These are phyloP conservation scores for Candida orba DNA, from an alignment of 805 yeast species.

Conservation along the genomic window DNA sequence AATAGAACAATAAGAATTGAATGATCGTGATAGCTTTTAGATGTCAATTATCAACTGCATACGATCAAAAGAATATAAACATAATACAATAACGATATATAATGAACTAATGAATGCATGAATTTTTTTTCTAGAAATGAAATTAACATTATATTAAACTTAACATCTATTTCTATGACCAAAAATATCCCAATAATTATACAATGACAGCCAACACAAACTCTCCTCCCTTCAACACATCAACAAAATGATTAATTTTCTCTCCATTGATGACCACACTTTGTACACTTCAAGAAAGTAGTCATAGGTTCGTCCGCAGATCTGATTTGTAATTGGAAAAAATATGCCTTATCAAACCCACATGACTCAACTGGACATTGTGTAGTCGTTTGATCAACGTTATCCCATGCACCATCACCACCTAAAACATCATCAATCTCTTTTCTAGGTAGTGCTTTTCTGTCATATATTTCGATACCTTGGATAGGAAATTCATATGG, in stretches of 20 bases:
- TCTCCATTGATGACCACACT: conserved; percentile 94
- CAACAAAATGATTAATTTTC: conserved; percentile 51
- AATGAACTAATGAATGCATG: no score
- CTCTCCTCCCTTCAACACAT: no score
- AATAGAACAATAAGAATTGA: neutral
- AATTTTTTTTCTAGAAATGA: no score
- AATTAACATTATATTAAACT: no score
- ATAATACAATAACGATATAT: no score
- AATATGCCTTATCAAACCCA: conserved; percentile 87
- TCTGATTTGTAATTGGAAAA: conserved; percentile 92
- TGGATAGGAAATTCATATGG: conserved; percentile 89
- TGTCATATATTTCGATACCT: conserved; percentile 78
- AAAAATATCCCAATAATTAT: no score
- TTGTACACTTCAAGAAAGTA: conserved; percentile 91
- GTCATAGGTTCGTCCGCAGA: conserved; percentile 99
- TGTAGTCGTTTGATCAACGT: conserved; percentile 90
- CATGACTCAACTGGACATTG: conserved; percentile 88
- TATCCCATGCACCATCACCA: conserved; percentile 97
- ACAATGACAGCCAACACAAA: no score
- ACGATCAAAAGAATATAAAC: no score
- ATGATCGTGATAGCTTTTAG: no score
- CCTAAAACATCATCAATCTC: conserved; percentile 95
- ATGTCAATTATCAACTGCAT: no score
- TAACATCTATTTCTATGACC: no score
- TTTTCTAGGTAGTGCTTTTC: conserved; percentile 77